Evolutionary conservation across 1,284 basidiomycete species (phyloP).

Genomic region (Golubevia pallescens): DNA sequence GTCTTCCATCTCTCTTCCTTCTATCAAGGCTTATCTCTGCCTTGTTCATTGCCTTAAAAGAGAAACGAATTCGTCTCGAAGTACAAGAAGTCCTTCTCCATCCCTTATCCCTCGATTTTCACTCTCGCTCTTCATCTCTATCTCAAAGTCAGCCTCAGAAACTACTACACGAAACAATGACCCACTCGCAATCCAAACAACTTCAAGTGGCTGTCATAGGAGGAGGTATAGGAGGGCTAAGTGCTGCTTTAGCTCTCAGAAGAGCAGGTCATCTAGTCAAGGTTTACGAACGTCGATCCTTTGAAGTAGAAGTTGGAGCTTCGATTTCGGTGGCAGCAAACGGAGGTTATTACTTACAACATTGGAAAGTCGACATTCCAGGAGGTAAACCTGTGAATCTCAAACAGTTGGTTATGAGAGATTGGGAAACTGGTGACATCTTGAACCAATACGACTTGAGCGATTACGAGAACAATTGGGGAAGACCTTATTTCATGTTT

Average conservation of each 20-base stretch:
- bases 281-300: constrained; percentile 58
- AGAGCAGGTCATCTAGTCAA: constrained; percentile 50
- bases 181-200: constrained; percentile 1
- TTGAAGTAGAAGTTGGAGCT: constrained; percentile 53
- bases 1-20: no score
- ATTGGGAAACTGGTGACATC: constrained; percentile 56
- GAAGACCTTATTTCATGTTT: constrained; percentile 60
- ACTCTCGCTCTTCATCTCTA: no score
- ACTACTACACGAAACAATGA: neutral
- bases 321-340: constrained; percentile 3
- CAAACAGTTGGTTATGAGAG: constrained; percentile 52
- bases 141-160: no score
- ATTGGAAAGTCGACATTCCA: constrained; percentile 53
- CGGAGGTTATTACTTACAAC: constrained; percentile 49
- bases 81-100: no score
- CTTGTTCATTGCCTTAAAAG: no score
- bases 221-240: constrained; percentile 52
- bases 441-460: constrained; percentile 51
- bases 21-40: no score
- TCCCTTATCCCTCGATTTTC: no score
- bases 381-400: constrained; percentile 49
- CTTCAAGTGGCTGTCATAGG: constrained; percentile 35
- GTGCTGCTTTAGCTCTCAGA: constrained; percentile 51
- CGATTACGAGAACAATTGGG: constrained; percentile 57
- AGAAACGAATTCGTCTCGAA: no score